Percentiles rank a stretch among this genome's conserved stretches.
Evolutionary conservation across 352 stramenopile species (phyloP).

Genomic region (Phytophthora pini): DNA sequence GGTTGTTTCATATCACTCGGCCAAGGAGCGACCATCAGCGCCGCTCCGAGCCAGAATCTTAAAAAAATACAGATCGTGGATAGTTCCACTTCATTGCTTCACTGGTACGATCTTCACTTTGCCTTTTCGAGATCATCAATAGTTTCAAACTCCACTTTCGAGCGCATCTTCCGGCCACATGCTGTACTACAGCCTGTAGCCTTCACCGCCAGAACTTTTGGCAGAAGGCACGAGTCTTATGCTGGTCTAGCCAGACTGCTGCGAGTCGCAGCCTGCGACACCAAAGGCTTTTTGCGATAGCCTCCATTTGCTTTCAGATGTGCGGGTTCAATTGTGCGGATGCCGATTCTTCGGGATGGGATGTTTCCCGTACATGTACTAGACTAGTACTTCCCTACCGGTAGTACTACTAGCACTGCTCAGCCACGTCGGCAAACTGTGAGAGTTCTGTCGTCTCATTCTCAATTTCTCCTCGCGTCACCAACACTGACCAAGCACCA

Average conservation of each 20-base stretch:
- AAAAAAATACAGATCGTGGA: slow-evolving; percentile 39
- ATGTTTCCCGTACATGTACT: not conserved
- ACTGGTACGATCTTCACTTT: not conserved
- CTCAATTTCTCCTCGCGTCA: slow-evolving; percentile 15
- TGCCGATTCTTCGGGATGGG: slow-evolving; percentile 18
- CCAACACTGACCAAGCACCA: slow-evolving; percentile 14
- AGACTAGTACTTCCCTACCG: too few relatives aligned
- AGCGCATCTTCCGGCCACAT: too few relatives aligned
- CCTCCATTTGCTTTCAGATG: slow-evolving; percentile 19
- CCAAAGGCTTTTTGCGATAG: slow-evolving; percentile 11
- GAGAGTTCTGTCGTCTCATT: slow-evolving; percentile 11
- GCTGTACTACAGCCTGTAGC: too few relatives aligned
- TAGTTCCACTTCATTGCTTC: slow-evolving; percentile 19
- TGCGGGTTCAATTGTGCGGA: slow-evolving; percentile 16
- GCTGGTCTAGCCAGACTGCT: not conserved
- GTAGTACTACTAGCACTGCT: too few relatives aligned
- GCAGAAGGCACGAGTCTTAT: slow-evolving; percentile 1
- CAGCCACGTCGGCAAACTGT: too few relatives aligned
- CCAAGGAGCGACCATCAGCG: slow-evolving; percentile 9
- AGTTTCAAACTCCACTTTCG: too few relatives aligned
- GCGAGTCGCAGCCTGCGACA: not conserved
- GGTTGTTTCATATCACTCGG: slow-evolving; percentile 38
- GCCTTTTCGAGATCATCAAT: too few relatives aligned
- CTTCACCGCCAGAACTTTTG: too few relatives aligned
- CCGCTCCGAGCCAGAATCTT: slow-evolving; percentile 21